Evolutionary conservation across 2,329 filamentous ascomycete genomes (phyloP).

Genomic region (Ophiocordyceps polyrhachis-furcata): DNA sequence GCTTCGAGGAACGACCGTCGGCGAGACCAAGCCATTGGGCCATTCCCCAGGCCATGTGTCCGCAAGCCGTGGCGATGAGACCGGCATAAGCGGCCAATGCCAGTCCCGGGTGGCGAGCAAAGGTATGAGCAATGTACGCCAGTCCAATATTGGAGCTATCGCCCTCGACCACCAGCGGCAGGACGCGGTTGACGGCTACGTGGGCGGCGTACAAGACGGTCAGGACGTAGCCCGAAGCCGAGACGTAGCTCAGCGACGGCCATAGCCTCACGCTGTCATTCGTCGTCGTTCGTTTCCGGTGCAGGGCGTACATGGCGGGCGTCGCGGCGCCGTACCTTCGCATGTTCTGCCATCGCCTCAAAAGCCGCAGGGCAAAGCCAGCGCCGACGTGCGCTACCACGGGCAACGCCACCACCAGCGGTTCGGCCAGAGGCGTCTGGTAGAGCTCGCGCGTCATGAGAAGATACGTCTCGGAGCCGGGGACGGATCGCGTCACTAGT

Average conservation of each 20-base stretch:
- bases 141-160: conserved; percentile 75
- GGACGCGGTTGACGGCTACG: conserved; percentile 52
- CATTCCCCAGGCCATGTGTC: conserved; percentile 69
- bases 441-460: conserved; percentile 85
- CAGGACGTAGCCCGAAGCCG: conserved; percentile 54
- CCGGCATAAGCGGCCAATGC: conserved; percentile 52
- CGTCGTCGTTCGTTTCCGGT: conserved; percentile 6
- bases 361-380: conserved; percentile 57
- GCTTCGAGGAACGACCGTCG: not conserved
- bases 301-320: conserved; percentile 25
- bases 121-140: conserved; percentile 69
- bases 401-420: conserved; percentile 59
- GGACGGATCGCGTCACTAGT: conserved; percentile 51
- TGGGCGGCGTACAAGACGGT: conserved; percentile 50
- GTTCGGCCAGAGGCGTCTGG: conserved; percentile 65
- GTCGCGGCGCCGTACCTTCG: conserved; percentile 57
- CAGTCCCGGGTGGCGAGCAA: conserved; percentile 48
- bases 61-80: conserved; percentile 47
- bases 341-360: conserved; percentile 53
- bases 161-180: conserved; percentile 62
- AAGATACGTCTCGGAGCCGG: conserved; percentile 65
- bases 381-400: conserved; percentile 58
- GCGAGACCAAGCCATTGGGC: conserved; percentile 61
- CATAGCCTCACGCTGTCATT: conserved; percentile 25
- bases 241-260: conserved; percentile 54